Percentiles rank a stretch among this genome's conserved stretches.
Evolutionary conservation across 768 basidiomycete genomes (phyloP).

Genomic region (Suillus alpinus): DNA sequence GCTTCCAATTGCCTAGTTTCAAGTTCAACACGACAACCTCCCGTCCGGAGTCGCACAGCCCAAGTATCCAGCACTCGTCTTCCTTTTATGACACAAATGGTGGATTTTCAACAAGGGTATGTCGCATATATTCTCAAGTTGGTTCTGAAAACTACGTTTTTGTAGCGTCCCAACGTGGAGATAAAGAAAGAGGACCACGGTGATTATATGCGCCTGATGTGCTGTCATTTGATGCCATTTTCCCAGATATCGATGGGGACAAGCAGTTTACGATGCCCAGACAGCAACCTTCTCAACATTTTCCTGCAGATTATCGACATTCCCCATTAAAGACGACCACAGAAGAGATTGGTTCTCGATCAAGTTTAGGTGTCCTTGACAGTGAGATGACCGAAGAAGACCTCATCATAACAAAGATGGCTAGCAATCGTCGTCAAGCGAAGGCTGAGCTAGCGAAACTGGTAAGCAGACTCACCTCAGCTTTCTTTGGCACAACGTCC

Average conservation of each 20-base stretch:
- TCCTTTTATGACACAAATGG: constrained; percentile 2
- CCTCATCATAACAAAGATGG: constrained; percentile 9
- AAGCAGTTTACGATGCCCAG: constrained; percentile 3
- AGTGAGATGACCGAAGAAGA: background rate
- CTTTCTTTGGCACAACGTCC: background rate
- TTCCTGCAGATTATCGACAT: constrained; percentile 11
- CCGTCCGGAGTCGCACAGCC: constrained; percentile 11
- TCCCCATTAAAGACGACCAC: constrained; percentile 1
- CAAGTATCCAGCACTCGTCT: constrained; percentile 6
- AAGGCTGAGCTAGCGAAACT: constrained; percentile 11
- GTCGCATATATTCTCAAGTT: background rate
- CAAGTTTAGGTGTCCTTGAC: background rate
- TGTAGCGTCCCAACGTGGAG: background rate
- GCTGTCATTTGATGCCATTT: background rate
- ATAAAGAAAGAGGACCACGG: constrained; percentile 15
- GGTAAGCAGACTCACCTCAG: constrained; percentile 6
- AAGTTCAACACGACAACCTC: constrained; percentile 8
- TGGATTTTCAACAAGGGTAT: constrained; percentile 10
- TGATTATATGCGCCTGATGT: constrained; percentile 20
- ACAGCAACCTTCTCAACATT: background rate
- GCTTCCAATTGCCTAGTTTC: constrained; percentile 9
- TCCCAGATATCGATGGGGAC: constrained; percentile 9
- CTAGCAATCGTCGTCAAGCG: constrained; percentile 1
- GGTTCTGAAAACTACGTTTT: background rate
- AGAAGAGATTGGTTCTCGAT: constrained; percentile 7